Evolutionary conservation across 352 stramenopile species (phyloP).

Genomic region (Phytophthora colocasiae): DNA sequence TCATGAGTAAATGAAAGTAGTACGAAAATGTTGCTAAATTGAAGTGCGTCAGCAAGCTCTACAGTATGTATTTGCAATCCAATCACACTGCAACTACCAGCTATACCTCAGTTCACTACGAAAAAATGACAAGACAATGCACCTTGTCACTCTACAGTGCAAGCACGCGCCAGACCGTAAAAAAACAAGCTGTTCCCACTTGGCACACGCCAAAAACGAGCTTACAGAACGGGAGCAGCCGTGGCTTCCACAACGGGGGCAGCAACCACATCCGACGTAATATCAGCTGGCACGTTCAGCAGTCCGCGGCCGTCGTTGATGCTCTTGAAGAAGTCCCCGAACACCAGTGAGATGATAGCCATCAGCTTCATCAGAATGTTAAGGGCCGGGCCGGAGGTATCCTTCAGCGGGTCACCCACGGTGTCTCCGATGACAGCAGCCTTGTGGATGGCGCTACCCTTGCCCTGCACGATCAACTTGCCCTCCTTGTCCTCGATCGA

Average conservation of each 20-base stretch:
- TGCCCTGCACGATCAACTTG: conserved; percentile 92
- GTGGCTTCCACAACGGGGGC: conserved; percentile 26
- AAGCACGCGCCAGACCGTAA: conserved; percentile 20
- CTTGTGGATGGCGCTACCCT: conserved; percentile 99
- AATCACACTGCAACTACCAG: conserved; percentile 35
- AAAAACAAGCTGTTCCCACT: conserved; percentile 10
- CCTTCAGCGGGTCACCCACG: conserved; percentile 99
- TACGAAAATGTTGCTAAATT: too few species aligned
- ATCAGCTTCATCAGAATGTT: conserved; percentile 99
- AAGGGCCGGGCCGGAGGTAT: conserved; percentile 98
- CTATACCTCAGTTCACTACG: conserved; percentile 32
- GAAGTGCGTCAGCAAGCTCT: conserved; percentile 26
- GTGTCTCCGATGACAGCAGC: conserved; percentile 98
- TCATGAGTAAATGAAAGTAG: too few species aligned
- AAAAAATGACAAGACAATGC: conserved; percentile 38
- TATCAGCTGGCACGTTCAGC: conserved; percentile 85
- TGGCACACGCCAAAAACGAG: conserved; percentile 16
- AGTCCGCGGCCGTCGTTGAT: conserved; percentile 96
- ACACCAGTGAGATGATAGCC: conserved; percentile 99
- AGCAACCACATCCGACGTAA: conserved; percentile 19
- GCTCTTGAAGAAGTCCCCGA: conserved; percentile 99
- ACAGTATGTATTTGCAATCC: conserved; percentile 31
- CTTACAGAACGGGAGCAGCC: conserved; percentile 39
- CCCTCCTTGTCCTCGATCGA: conserved; percentile 92
- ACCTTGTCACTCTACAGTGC: conserved; percentile 34